Percentiles rank a stretch among this genome's conserved stretches.
Conservation (phyloP, 768 basidiomycete species). For the Bullera alba region DNA sequence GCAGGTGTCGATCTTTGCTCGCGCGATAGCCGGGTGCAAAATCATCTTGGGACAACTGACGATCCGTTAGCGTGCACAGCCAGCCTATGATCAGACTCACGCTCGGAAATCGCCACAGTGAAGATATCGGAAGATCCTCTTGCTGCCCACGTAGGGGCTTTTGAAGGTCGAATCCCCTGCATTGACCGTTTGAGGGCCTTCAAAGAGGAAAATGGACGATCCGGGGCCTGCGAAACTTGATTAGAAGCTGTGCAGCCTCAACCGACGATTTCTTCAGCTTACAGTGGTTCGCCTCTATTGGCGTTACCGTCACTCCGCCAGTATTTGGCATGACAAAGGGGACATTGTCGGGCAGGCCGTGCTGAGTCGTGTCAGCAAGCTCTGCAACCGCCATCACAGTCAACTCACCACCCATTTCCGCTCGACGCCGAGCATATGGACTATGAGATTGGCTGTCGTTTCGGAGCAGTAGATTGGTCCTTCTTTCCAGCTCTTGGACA, state of each 20-base stretch:
- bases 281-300: slow-evolving; percentile 98
- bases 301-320: slow-evolving; percentile 76
- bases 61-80: slow-evolving; percentile 50
- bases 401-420: slow-evolving; percentile 64
- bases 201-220: slow-evolving; percentile 86
- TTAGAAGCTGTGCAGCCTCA: background rate
- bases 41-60: slow-evolving; percentile 83
- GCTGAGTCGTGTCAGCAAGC: slow-evolving; percentile 26
- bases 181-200: slow-evolving; percentile 80
- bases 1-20: slow-evolving; percentile 73
- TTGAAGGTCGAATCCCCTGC: slow-evolving; percentile 76
- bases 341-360: slow-evolving; percentile 72
- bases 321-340: slow-evolving; percentile 71
- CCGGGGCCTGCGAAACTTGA: slow-evolving; percentile 57
- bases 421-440: slow-evolving; percentile 83
- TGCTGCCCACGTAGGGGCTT: slow-evolving; percentile 63
- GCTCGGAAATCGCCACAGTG: slow-evolving; percentile 71
- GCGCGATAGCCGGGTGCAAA: slow-evolving; percentile 71
- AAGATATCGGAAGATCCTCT: slow-evolving; percentile 71
- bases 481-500: slow-evolving; percentile 76
- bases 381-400: background rate
- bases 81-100: slow-evolving; percentile 19
- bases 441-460: slow-evolving; percentile 83
- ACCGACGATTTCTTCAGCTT: slow-evolving; percentile 23
- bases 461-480: slow-evolving; percentile 97